phyloP scores from a whole-genome alignment of 345 rosid genomes.

The Melaleuca alternifolia region DNA sequence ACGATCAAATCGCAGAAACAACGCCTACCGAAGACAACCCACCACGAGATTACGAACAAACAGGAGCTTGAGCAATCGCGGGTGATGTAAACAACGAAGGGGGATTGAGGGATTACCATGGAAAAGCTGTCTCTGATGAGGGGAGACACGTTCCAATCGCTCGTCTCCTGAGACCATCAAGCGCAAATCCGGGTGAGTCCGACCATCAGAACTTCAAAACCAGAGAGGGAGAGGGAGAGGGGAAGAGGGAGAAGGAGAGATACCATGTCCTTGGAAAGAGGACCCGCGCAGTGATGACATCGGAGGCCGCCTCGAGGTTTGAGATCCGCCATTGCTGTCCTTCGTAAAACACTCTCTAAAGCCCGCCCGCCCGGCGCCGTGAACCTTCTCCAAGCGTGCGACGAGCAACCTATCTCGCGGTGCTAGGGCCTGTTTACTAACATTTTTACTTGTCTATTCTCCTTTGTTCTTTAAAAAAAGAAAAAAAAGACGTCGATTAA shows the following conservation, averaged over 20 bases:
- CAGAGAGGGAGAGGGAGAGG: background rate
- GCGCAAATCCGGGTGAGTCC: background rate
- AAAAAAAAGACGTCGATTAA: too few species aligned
- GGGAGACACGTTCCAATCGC: constrained; percentile 73
- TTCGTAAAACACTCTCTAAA: background rate
- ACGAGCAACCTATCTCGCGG: background rate
- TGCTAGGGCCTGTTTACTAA: background rate
- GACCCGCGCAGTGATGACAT: constrained; percentile 93
- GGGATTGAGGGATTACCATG: constrained; percentile 38
- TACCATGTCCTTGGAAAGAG: constrained; percentile 76
- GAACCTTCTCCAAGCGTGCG: too few species aligned
- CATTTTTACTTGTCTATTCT: too few species aligned
- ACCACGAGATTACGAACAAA: background rate
- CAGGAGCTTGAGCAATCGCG: background rate
- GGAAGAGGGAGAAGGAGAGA: background rate
- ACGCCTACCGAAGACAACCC: background rate
- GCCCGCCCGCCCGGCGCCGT: background rate
- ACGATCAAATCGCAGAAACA: background rate
- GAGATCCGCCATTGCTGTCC: constrained; percentile 28
- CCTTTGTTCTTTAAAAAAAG: too few species aligned
- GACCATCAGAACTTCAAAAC: background rate
- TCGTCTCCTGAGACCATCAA: constrained; percentile 55
- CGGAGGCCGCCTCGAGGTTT: constrained; percentile 13
- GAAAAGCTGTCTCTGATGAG: constrained; percentile 85
- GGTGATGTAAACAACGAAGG: background rate